Conservation (phyloP, 139 green algal species). For the Closterium sp. region DNA sequence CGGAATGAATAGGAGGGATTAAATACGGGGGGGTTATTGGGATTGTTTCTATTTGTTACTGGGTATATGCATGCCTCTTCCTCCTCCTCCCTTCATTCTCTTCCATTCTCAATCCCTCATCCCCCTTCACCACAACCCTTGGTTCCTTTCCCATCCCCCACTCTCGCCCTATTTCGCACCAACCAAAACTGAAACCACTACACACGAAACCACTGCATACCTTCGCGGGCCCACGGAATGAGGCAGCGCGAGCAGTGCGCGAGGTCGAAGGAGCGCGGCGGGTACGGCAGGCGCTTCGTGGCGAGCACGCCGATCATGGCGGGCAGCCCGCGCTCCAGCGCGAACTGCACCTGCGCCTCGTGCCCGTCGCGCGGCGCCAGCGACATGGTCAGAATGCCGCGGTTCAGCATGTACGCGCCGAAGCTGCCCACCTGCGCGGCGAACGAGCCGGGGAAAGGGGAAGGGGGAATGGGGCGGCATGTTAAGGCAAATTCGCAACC, state of each 20-base stretch:
- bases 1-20: neutral
- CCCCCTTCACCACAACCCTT: neutral
- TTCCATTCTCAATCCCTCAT: neutral
- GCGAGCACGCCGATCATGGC: neutral
- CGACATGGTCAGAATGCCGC: neutral
- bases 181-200: too few relatives aligned
- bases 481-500: too few relatives aligned
- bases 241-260: constrained; percentile 17
- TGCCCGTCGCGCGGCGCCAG: neutral
- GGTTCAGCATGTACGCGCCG: neutral
- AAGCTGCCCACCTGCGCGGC: constrained; percentile 3
- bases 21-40: neutral
- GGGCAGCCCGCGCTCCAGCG: constrained; percentile 2
- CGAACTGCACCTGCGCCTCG: constrained; percentile 18
- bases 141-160: neutral
- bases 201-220: too few relatives aligned
- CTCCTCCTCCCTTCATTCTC: neutral
- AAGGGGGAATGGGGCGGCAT: neutral
- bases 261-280: neutral
- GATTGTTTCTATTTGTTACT: neutral
- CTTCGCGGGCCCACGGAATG: constrained; percentile 2
- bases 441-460: neutral
- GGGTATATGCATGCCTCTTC: neutral
- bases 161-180: neutral
- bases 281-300: neutral